Conservation (phyloP, 768 basidiomycete genomes). For the Agaricus sinodeliciosus region DNA sequence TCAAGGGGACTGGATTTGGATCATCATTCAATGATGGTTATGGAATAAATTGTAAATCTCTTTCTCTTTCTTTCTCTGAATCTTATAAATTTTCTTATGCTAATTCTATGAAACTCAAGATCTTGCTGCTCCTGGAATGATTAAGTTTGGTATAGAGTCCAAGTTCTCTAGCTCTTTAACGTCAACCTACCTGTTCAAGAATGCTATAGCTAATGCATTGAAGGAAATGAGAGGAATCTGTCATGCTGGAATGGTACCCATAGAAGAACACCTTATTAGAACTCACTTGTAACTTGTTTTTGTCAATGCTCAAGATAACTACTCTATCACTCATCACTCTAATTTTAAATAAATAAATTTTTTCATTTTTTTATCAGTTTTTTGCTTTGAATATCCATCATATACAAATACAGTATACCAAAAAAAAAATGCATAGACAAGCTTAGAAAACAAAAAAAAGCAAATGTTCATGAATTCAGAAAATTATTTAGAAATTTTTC, state of each 20-base stretch:
- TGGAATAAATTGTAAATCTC: slow-evolving; percentile 81
- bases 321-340: neutral
- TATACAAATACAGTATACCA: slow-evolving; percentile 1
- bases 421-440: too few species aligned
- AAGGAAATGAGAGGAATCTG: slow-evolving; percentile 63
- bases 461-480: neutral
- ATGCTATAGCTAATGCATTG: slow-evolving; percentile 54
- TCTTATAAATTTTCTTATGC: neutral
- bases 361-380: slow-evolving; percentile 3
- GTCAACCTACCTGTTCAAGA: slow-evolving; percentile 64
- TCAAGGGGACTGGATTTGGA: slow-evolving; percentile 91
- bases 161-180: slow-evolving; percentile 67
- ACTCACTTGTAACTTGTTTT: slow-evolving; percentile 24
- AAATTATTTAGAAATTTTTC: neutral
- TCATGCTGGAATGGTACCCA: slow-evolving; percentile 16
- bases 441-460: too few species aligned
- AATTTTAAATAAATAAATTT: neutral
- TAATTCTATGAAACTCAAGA: slow-evolving; percentile 37
- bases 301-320: neutral
- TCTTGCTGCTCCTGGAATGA: slow-evolving; percentile 64
- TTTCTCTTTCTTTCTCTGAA: neutral
- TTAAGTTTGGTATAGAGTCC: slow-evolving; percentile 94
- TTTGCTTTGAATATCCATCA: neutral
- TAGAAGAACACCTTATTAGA: slow-evolving; percentile 12
- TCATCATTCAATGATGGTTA: slow-evolving; percentile 79